phyloP scores from a whole-genome alignment of 441 rosid genomes.

The Raphanus hybrid region DNA sequence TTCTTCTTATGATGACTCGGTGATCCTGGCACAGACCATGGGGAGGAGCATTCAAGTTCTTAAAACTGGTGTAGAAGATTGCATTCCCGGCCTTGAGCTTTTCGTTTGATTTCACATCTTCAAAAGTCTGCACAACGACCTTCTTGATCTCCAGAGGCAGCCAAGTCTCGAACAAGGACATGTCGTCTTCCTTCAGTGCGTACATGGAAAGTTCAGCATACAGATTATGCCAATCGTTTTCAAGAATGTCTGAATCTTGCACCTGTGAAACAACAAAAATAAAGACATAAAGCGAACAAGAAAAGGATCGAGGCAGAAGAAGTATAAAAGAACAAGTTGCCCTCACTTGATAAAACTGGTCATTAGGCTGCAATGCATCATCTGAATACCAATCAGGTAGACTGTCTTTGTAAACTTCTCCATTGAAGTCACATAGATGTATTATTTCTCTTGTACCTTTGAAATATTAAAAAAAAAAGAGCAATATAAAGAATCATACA shows the following conservation, averaged over 20 bases:
- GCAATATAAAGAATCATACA: background rate
- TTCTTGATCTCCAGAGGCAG: background rate
- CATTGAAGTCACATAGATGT: background rate
- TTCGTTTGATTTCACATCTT: background rate
- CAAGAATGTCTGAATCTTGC: background rate
- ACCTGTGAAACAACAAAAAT: background rate
- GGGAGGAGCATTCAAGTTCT: slow-evolving; percentile 4
- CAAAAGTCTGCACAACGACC: background rate
- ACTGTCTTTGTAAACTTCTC: background rate
- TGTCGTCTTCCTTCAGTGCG: background rate
- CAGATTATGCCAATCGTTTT: background rate
- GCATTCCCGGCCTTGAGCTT: slow-evolving; percentile 1
- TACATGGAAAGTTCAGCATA: background rate
- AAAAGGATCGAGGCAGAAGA: background rate
- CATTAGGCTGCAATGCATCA: background rate
- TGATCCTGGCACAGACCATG: slow-evolving; percentile 3
- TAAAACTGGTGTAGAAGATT: background rate
- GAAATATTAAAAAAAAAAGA: background rate
- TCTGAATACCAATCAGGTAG: background rate
- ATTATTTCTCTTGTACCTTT: background rate
- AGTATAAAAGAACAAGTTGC: background rate
- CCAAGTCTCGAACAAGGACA: background rate
- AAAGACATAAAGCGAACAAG: background rate
- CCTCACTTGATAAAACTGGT: slow-evolving; percentile 1
- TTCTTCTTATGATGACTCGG: background rate